Conservation (phyloP, 2,329 filamentous ascomycete genomes). For the Claviceps purpurea region DNA sequence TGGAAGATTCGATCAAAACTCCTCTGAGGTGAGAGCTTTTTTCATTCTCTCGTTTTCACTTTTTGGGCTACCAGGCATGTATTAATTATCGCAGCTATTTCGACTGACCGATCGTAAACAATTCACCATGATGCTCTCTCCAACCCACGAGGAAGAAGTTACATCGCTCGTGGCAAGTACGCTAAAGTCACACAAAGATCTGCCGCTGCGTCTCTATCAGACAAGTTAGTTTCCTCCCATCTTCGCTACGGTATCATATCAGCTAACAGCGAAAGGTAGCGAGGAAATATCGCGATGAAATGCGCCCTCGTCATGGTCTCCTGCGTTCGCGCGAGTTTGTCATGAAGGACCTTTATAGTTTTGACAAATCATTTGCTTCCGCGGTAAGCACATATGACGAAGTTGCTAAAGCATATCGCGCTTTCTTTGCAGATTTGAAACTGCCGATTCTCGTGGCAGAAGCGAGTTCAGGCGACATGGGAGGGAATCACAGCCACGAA, state of each 20-base stretch:
- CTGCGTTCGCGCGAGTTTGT: slow-evolving; percentile 81
- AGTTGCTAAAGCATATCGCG: slow-evolving; percentile 60
- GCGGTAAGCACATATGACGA: slow-evolving; percentile 69
- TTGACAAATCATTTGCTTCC: slow-evolving; percentile 54
- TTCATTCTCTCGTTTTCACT: not conserved
- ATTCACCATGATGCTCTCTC: slow-evolving; percentile 62
- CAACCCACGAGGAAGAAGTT: slow-evolving; percentile 95
- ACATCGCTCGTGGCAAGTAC: slow-evolving; percentile 63
- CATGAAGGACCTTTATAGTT: slow-evolving; percentile 98
- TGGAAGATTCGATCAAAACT: slow-evolving; percentile 60
- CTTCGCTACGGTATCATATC: not conserved
- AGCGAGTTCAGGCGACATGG: slow-evolving; percentile 93
- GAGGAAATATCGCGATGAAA: slow-evolving; percentile 89
- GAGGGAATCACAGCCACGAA: slow-evolving; percentile 84
- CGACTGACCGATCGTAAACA: slow-evolving; percentile 68
- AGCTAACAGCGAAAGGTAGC: slow-evolving; percentile 29
- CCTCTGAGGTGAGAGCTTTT: slow-evolving; percentile 48
- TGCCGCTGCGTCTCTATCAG: slow-evolving; percentile 82
- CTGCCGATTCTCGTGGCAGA: slow-evolving; percentile 74
- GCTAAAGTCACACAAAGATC: slow-evolving; percentile 69
- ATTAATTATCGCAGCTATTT: slow-evolving; percentile 50
- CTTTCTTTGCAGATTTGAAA: slow-evolving; percentile 70
- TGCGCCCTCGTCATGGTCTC: slow-evolving; percentile 74
- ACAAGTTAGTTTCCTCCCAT: slow-evolving; percentile 46
- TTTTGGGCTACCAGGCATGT: not conserved